phyloP scores from a whole-genome alignment of 129 eudicot genomes.

The Heracleum sosnowskyi region DNA sequence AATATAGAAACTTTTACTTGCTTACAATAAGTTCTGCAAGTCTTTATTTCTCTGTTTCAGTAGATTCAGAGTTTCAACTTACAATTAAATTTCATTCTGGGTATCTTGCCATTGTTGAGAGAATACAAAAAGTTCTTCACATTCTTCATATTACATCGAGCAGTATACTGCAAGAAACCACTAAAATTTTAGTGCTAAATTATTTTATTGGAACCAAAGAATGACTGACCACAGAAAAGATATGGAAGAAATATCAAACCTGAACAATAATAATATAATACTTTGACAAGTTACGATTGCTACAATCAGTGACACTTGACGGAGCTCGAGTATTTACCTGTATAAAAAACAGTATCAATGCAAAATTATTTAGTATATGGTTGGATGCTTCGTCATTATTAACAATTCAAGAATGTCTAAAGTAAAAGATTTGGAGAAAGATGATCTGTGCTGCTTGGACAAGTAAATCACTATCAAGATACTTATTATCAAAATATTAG shows the following conservation, averaged over 20 bases:
- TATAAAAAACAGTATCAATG: conserved; percentile 2
- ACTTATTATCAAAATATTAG: neutral
- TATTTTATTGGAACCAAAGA: neutral
- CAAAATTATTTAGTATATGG: no score
- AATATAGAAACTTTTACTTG: neutral
- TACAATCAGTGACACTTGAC: conserved; percentile 65
- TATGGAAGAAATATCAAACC: conserved; percentile 31
- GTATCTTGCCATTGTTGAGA: conserved; percentile 84
- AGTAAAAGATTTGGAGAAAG: no score
- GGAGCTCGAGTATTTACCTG: conserved; percentile 96
- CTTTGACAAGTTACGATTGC: conserved; percentile 74
- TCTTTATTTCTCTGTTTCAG: neutral
- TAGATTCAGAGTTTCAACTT: conserved; percentile 31
- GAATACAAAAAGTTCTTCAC: conserved; percentile 78
- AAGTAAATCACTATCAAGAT: neutral
- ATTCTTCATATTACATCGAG: conserved; percentile 77
- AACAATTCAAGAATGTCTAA: no score
- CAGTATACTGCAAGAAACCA: conserved; percentile 57
- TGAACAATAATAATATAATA: conserved; percentile 90
- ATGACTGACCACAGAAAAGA: neutral
- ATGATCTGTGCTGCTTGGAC: neutral
- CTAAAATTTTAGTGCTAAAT: conserved; percentile 2
- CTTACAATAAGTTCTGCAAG: neutral
- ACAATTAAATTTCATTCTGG: conserved; percentile 92
- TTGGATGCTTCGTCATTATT: no score